Conservation (phyloP, 495 filamentous ascomycete genomes). For the Cenococcum geophilum region DNA sequence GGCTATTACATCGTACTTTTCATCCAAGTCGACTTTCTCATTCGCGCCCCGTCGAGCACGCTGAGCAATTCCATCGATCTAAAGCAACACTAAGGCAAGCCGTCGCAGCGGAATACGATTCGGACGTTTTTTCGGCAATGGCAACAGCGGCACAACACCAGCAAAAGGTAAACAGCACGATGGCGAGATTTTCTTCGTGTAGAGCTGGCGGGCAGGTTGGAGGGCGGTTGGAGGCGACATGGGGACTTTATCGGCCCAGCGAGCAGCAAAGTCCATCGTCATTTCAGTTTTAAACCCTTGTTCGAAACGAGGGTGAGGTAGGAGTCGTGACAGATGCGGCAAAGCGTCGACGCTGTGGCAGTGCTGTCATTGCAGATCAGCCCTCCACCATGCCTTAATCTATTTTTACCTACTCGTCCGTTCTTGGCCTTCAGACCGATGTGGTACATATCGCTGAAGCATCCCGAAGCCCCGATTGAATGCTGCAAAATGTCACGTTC, state of each 20-base stretch:
- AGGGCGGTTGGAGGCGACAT: background rate
- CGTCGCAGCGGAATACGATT: background rate
- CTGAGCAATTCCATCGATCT: background rate
- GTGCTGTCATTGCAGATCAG: slow-evolving; percentile 1
- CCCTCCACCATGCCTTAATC: background rate
- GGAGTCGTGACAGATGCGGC: background rate
- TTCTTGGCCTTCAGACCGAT: background rate
- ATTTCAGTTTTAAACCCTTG: background rate
- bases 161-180: background rate
- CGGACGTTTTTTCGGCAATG: background rate
- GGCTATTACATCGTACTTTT: background rate
- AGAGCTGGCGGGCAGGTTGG: too few relatives aligned
- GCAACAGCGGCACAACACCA: background rate
- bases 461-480: too few relatives aligned
- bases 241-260: background rate
- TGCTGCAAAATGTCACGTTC: too few relatives aligned
- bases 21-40: background rate
- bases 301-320: background rate
- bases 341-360: slow-evolving; percentile 7
- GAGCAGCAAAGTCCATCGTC: background rate
- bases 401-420: slow-evolving; percentile 2
- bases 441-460: too few relatives aligned
- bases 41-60: background rate
- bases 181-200: background rate
- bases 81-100: background rate